A percentile compares a stretch with the other conserved stretches of the same genome.
These are phyloP conservation scores for Sonneratia alba DNA, from an alignment of 345 rosid species.

Conservation along the genomic window DNA sequence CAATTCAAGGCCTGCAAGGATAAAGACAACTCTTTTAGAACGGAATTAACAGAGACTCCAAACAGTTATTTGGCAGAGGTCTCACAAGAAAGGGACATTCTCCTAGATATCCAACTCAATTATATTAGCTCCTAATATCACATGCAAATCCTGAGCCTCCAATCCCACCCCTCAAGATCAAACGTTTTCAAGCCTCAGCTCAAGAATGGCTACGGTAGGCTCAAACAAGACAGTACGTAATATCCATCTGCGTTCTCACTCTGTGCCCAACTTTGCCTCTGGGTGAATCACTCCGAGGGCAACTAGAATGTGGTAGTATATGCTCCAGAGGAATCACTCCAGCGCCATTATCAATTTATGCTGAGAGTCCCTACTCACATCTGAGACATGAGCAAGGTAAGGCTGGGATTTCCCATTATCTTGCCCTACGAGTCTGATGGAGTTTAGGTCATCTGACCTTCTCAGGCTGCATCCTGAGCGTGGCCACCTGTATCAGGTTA, in stretches of 20 bases:
- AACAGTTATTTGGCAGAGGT: neutral
- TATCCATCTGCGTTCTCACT: neutral
- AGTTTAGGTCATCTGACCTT: conserved; percentile 5
- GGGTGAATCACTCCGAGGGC: neutral
- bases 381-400: neutral
- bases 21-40: neutral
- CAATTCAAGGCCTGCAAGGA: neutral
- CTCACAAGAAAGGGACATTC: neutral
- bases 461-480: conserved; percentile 12
- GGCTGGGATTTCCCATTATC: neutral
- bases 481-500: conserved; percentile 13
- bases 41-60: neutral
- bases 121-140: too few relatives aligned
- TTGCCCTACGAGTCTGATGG: neutral
- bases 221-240: neutral
- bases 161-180: neutral
- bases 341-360: neutral
- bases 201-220: neutral
- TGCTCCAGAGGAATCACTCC: neutral
- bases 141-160: neutral
- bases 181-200: neutral
- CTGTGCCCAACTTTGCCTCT: neutral
- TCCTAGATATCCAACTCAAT: neutral
- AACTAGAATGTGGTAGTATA: neutral
- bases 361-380: neutral